phyloP scores from a whole-genome alignment of 176 grass and related monocot species.

The Phyllostachys edulis region DNA sequence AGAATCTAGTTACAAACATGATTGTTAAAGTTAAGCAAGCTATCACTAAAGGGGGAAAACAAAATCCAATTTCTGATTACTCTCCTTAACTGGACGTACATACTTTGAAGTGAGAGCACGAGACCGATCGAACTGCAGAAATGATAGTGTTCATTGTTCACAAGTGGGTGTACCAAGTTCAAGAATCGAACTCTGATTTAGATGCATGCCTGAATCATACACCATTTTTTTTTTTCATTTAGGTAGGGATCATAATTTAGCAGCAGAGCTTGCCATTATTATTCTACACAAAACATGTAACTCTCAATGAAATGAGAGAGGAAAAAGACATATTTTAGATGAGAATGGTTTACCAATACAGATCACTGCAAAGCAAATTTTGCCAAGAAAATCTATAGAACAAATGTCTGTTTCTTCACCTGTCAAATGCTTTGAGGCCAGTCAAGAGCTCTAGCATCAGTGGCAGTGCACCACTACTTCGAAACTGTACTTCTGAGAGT shows the following conservation, averaged over 20 bases:
- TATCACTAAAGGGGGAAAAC: background rate
- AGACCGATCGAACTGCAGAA: background rate
- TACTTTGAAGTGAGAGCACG: background rate
- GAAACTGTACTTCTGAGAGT: conserved; percentile 80
- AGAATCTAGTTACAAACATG: background rate
- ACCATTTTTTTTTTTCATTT: background rate
- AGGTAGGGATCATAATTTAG: too few relatives aligned
- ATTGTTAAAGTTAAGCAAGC: background rate
- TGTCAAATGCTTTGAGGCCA: conserved; percentile 78
- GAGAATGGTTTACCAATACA: too few relatives aligned
- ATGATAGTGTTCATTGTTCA: background rate
- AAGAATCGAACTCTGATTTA: background rate
- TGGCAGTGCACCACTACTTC: too few relatives aligned
- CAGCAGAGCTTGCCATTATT: too few relatives aligned
- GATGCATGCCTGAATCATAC: background rate
- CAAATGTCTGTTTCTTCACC: conserved; percentile 32
- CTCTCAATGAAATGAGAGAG: too few relatives aligned
- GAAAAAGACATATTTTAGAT: too few relatives aligned
- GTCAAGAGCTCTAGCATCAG: conserved; percentile 93
- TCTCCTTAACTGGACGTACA: background rate
- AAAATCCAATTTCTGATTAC: background rate
- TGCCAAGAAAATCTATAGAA: background rate
- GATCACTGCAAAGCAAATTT: too few relatives aligned
- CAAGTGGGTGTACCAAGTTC: background rate
- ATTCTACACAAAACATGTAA: too few relatives aligned